Evolutionary conservation across 768 basidiomycete genomes (phyloP), one percentile per base, ranked within the genome.

Genomic region (Trametes elegans): DNA sequence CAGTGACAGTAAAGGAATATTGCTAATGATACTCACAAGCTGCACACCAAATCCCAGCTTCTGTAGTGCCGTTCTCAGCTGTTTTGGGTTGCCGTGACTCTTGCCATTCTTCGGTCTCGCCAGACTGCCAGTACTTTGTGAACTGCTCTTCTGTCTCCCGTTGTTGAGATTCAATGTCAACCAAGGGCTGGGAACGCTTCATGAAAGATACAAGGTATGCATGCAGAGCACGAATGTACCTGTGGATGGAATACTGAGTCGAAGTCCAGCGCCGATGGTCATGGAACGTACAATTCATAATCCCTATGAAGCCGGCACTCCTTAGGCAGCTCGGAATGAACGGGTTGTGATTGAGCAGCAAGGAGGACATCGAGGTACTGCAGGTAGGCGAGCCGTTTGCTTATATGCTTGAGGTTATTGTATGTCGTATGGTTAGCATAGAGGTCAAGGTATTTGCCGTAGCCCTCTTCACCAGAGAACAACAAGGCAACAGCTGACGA

Each of bases 401-500:
- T 81, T 44, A 94, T 81, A 55, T 87, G 82, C 72, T 90, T 91
- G 60, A 99, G 71, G 71, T 99, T 99, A 74, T 83, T 85, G 73
- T 90, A 98, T 44, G 88, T 77, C 43, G 87, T 82, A 64, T 98
- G 97, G 55, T 90, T 86, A 45, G 84, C 77, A 69, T 98, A 91
- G 53, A 99, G 70, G 70, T 99, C 97, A 57, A 98, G 81, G 68
- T 96, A 98, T 71, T 90, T 90, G 47, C 97, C 97, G 62, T 95
- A 92, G 7, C 81, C 81, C 68, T 99, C 97, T 75, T 98, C 96
- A 29, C 97, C 97, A 11, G 95, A 96, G 74, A 99, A 99, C 62
- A 96, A 71, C 45, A 90, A 71, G 31, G 88, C 86, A 51, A 93
- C 77, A 49, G 88, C 91, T 93, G 23, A 8, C 19, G 58, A 31